Percentiles rank a stretch among this genome's conserved stretches.
These are phyloP conservation scores for Vachellia collinsii DNA, from an alignment of 306 rosid species.

Conservation along the genomic window DNA sequence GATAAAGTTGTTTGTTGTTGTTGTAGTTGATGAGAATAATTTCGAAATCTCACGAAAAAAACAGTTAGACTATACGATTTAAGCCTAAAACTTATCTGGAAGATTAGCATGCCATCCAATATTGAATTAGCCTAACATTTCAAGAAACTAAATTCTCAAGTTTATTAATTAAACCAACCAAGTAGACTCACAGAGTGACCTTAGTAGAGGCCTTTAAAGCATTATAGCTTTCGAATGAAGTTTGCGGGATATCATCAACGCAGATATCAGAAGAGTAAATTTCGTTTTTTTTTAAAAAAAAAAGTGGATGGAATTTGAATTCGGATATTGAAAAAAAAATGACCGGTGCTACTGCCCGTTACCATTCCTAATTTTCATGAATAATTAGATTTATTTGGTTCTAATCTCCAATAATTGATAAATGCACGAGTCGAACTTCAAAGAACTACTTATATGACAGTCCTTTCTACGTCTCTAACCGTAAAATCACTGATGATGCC, in stretches of 20 bases:
- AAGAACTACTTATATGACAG: not conserved
- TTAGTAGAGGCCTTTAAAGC: conserved; percentile 44
- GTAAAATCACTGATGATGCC: not conserved
- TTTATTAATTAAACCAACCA: conserved; percentile 5
- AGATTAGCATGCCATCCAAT: too few relatives aligned
- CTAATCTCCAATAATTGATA: not conserved
- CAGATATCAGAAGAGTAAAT: too few relatives aligned
- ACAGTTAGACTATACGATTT: not conserved
- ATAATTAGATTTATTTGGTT: not conserved
- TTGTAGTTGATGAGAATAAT: not conserved
- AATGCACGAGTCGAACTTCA: not conserved
- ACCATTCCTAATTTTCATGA: not conserved
- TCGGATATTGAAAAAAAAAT: not conserved
- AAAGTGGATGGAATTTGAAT: not conserved
- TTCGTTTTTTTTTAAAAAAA: too few relatives aligned
- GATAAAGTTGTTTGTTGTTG: not conserved
- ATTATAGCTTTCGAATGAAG: too few relatives aligned
- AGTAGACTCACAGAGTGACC: conserved; percentile 42
- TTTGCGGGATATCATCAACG: not conserved
- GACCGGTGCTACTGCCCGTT: not conserved
- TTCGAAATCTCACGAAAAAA: not conserved
- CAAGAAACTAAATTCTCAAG: not conserved
- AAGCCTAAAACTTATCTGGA: too few relatives aligned
- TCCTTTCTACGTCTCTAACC: not conserved
- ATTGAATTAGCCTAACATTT: too few relatives aligned